These are phyloP conservation scores for Eimeria zaria DNA, from an alignment of 169 alveolate genomes.

Conservation along the genomic window DNA sequence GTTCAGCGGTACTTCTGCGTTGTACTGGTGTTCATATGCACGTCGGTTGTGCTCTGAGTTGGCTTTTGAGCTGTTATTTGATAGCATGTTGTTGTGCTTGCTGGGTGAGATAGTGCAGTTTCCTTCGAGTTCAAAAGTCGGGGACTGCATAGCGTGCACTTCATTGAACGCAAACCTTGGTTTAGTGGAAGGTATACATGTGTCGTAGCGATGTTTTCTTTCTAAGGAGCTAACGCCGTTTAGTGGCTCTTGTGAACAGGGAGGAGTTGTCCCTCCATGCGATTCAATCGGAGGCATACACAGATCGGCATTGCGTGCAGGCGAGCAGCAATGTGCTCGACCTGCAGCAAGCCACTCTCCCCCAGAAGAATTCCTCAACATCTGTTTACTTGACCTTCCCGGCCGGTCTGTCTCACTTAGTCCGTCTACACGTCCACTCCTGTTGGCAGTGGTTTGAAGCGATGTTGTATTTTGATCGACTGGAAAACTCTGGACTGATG, in stretches of 20 bases:
- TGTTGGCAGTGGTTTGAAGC: background rate
- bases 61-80: background rate
- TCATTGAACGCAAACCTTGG: conserved; percentile 5
- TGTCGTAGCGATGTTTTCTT: background rate
- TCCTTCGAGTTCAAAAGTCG: background rate
- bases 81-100: background rate
- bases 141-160: conserved; percentile 3
- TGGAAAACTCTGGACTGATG: background rate
- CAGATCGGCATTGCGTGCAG: background rate
- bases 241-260: background rate
- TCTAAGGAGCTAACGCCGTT: background rate
- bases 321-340: background rate
- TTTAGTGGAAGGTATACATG: background rate
- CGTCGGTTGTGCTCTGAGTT: background rate
- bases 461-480: background rate
- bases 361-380: background rate
- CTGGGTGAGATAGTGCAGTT: background rate
- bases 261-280: background rate
- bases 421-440: background rate
- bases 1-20: background rate
- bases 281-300: background rate
- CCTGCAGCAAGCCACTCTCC: background rate
- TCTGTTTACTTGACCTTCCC: background rate
- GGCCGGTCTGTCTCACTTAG: background rate
- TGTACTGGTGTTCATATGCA: background rate